A percentile compares a stretch with the other conserved stretches of the same genome.
Evolutionary conservation across 2,329 filamentous ascomycete species (phyloP).

Genomic region (Aschersonia sp.): DNA sequence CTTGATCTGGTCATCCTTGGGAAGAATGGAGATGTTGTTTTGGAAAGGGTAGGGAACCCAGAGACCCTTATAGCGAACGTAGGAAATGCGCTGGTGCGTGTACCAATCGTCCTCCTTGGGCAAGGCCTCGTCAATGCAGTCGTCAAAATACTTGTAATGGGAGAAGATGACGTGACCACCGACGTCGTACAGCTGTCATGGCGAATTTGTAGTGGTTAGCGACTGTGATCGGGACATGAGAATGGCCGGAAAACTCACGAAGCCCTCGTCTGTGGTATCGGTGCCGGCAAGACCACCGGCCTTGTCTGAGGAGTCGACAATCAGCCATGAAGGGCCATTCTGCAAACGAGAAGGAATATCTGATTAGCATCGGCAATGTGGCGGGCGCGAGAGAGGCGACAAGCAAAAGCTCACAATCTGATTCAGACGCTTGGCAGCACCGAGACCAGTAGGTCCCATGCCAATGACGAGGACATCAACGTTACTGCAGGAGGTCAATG

Average conservation of each 20-base stretch:
- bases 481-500: constrained; percentile 37
- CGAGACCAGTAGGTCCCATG: constrained; percentile 90
- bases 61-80: constrained; percentile 88
- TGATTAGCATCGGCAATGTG: background rate
- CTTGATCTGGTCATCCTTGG: constrained; percentile 91
- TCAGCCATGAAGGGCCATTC: constrained; percentile 90
- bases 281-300: constrained; percentile 93
- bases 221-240: background rate
- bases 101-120: constrained; percentile 93
- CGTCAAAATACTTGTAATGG: constrained; percentile 99
- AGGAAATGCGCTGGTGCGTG: constrained; percentile 95
- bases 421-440: constrained; percentile 93
- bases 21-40: constrained; percentile 98
- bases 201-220: background rate
- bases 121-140: constrained; percentile 93
- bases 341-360: constrained; percentile 19
- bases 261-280: constrained; percentile 88
- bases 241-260: constrained; percentile 49
- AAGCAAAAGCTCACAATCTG: constrained; percentile 59
- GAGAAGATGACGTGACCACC: constrained; percentile 98
- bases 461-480: constrained; percentile 97
- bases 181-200: constrained; percentile 80
- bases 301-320: constrained; percentile 81
- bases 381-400: constrained; percentile 10
- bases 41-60: constrained; percentile 99